Evolutionary conservation across 495 filamentous ascomycete species (phyloP).

Genomic region (Podospora pseudopauciseta): DNA sequence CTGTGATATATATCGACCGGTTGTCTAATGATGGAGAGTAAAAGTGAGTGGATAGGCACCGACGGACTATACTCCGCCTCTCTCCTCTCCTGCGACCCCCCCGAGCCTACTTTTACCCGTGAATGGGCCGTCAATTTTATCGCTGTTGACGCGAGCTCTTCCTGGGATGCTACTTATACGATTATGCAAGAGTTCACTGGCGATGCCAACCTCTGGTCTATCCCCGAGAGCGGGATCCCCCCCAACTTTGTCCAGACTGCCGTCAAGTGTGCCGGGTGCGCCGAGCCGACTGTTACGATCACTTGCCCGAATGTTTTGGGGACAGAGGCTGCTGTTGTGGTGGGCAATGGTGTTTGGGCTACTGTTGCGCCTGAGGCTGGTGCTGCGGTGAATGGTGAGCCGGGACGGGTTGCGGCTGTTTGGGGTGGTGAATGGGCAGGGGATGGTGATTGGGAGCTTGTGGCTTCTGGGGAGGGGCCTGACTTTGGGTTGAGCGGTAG

Average conservation of each 20-base stretch:
- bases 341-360: constrained; percentile 36
- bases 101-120: neutral
- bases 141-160: constrained; percentile 40
- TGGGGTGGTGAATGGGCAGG: neutral
- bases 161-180: constrained; percentile 45
- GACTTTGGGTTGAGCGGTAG: neutral
- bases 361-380: constrained; percentile 20
- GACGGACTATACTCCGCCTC: constrained; percentile 4
- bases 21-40: too few relatives aligned
- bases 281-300: constrained; percentile 31
- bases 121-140: constrained; percentile 27
- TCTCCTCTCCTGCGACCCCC: constrained; percentile 1
- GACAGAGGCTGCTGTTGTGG: constrained; percentile 28
- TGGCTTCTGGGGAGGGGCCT: neutral
- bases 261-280: constrained; percentile 32
- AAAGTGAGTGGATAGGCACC: constrained; percentile 1
- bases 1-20: neutral
- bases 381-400: neutral
- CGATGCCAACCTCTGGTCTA: constrained; percentile 21
- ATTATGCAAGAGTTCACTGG: constrained; percentile 40
- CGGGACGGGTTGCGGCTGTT: neutral
- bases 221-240: constrained; percentile 14
- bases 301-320: constrained; percentile 35
- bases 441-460: neutral
- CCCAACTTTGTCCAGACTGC: constrained; percentile 42